Percentiles rank a stretch among this genome's conserved stretches.
These are phyloP conservation scores for Emergomyces pasteurianus DNA, from an alignment of 2,329 filamentous ascomycete species.

Conservation along the genomic window DNA sequence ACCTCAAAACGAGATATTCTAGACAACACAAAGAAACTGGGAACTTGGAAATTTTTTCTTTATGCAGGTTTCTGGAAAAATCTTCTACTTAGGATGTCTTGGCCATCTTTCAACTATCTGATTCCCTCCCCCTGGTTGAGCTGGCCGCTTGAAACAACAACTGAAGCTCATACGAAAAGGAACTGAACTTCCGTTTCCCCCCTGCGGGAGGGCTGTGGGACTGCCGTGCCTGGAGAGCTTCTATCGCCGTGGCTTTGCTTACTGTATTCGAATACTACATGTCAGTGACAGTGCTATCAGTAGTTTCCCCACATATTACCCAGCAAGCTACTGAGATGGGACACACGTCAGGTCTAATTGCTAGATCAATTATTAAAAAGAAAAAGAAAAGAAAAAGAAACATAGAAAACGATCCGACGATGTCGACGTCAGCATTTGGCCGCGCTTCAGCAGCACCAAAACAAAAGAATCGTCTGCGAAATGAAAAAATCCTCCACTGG, in stretches of 20 bases:
- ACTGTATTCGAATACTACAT: neutral
- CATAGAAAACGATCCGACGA: neutral
- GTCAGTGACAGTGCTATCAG: too few species aligned
- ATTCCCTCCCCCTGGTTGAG: neutral
- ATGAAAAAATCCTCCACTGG: neutral
- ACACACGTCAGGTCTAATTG: neutral
- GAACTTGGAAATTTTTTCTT: neutral
- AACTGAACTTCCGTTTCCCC: neutral
- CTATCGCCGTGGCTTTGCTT: neutral
- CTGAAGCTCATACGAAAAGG: too few species aligned
- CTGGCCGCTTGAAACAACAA: neutral
- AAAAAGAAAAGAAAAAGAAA: too few species aligned
- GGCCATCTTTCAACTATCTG: neutral
- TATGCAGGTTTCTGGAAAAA: neutral
- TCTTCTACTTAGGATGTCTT: neutral
- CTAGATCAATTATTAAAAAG: neutral
- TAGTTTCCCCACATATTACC: too few species aligned
- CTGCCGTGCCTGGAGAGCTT: neutral
- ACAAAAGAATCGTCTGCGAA: neutral
- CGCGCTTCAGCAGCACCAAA: neutral
- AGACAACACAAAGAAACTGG: neutral
- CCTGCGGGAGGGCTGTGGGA: neutral
- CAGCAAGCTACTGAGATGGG: neutral
- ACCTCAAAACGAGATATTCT: neutral
- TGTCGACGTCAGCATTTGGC: neutral